Base-by-base conservation (phyloP, 1,284 basidiomycete genomes). In the Malassezia furfur region DNA sequence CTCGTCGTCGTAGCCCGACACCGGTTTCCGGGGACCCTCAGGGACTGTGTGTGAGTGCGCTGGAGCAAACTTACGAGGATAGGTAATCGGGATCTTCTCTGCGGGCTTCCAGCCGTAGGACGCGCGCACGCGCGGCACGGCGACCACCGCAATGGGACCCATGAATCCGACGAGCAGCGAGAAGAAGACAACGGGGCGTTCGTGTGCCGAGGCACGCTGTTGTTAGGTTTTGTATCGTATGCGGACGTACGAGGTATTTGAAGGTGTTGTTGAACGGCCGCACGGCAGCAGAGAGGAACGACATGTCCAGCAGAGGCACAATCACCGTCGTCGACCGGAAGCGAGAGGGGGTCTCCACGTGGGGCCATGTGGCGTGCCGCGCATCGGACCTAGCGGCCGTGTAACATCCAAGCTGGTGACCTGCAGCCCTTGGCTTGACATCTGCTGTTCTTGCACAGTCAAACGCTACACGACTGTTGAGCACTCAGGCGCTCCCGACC, bases 181-280 rank as follows among this genome's bases (percentile, higher is more conserved):
- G 79, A 84, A 94, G 79, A 93, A 91, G 76, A 94, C 83, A 70
- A 88, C 86, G 35, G 91, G 90, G 67, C 84, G 84, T 78, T 94
- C 90, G 78, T 96, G 91, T 35, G 90, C 88, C 69, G 85, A 82
- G 59, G 85, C 83, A 81, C 83, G 83, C 82, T 84, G 50, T 37
- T 28, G 40, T 41, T 15, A 38, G 53, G 9, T 25, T 12, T 17
- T 4, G 30, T 12, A 31, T 7, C 10, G 28, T 19, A 0, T 11
- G 30, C 2, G 4, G 15, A 68, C 68, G 19, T 55, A 69, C 68
- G 43, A 72, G 59, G 58, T 70, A 72, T 52, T 64, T 60, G 54
- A 64, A 65, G 51, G 68, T 69, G 60, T 55, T 66, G 28, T 63
- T 57, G 50, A 70, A 62, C 15, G 70, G 69, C 31, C 59, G 62